phyloP scores from a whole-genome alignment of 108 stramenopile species.

The Skeletonema marinoi region DNA sequence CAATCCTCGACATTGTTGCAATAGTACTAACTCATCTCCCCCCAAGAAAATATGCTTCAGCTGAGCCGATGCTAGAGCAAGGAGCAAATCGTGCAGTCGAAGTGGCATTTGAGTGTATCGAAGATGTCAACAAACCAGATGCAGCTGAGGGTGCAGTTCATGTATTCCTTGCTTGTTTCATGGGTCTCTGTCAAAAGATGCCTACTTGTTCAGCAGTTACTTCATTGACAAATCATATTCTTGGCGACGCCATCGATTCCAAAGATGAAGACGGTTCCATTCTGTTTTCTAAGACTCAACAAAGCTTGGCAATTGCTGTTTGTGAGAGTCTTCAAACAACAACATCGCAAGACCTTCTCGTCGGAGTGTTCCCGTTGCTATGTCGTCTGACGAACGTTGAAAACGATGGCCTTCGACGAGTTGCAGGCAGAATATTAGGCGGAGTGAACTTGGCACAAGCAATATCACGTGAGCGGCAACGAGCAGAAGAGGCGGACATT shows the following conservation, averaged over 20 bases:
- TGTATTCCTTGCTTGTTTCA: conserved; percentile 63
- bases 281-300: conserved; percentile 39
- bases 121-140: conserved; percentile 2
- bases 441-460: conserved; percentile 48
- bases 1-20: conserved; percentile 41
- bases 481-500: conserved; percentile 42
- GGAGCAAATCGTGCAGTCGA: conserved; percentile 42
- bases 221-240: conserved; percentile 46
- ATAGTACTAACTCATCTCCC: conserved; percentile 34
- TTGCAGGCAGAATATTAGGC: conserved; percentile 60
- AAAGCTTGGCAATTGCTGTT: conserved; percentile 59
- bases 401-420: conserved; percentile 51
- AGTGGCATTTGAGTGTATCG: conserved; percentile 33
- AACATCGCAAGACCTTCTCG: conserved; percentile 39
- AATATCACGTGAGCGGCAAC: conserved; percentile 45
- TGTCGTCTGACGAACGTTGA: conserved; percentile 59
- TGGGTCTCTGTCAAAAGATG: conserved; percentile 56
- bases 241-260: conserved; percentile 41
- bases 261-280: conserved; percentile 6
- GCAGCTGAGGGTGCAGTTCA: conserved; percentile 35
- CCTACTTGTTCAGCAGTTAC: conserved; percentile 44
- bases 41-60: conserved; percentile 20
- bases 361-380: conserved; percentile 62
- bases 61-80: conserved; percentile 38
- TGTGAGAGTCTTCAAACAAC: conserved; percentile 48